Percentiles rank a stretch among this genome's conserved stretches.
Evolutionary conservation across 225 moss, liverwort and hornwort genomes (phyloP).

Genomic region (Polytrichum formosum): DNA sequence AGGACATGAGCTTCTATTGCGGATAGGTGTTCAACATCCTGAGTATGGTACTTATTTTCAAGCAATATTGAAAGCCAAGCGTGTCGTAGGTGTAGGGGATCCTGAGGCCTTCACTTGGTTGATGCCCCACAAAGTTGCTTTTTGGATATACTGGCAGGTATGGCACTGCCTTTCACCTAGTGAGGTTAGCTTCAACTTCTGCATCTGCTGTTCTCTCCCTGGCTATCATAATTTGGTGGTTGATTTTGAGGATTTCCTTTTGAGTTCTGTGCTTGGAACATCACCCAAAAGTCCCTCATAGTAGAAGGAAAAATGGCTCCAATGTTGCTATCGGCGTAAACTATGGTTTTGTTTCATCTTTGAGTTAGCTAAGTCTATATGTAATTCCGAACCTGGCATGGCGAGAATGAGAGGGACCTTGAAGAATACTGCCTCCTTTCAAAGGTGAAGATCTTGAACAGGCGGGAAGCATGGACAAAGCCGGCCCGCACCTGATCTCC

Average conservation of each 20-base stretch:
- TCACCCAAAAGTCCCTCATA: neutral
- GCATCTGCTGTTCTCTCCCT: neutral
- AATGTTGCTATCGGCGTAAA: neutral
- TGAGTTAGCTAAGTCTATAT: too few relatives aligned
- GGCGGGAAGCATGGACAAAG: too few relatives aligned
- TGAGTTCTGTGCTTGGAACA: neutral
- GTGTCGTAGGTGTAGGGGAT: constrained; percentile 38
- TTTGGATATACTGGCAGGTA: constrained; percentile 96
- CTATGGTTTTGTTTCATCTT: neutral
- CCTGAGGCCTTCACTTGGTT: constrained; percentile 78
- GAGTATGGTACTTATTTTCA: constrained; percentile 62
- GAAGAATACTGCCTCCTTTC: too few relatives aligned
- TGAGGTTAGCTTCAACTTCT: neutral
- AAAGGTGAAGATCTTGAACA: too few relatives aligned
- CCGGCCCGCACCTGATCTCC: too few relatives aligned
- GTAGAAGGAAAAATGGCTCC: neutral
- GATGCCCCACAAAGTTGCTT: constrained; percentile 89
- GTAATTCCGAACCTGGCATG: too few relatives aligned
- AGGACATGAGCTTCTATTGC: constrained; percentile 62
- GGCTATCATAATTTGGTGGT: neutral
- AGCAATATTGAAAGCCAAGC: constrained; percentile 75
- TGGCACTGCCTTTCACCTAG: neutral
- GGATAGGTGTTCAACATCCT: constrained; percentile 76
- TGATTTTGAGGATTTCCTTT: neutral
- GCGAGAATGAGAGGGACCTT: too few relatives aligned